A percentile compares a stretch with the other conserved stretches of the same genome.
Evolutionary conservation across 2,329 filamentous ascomycete genomes (phyloP).

Genomic region (Talaromyces marneffei): DNA sequence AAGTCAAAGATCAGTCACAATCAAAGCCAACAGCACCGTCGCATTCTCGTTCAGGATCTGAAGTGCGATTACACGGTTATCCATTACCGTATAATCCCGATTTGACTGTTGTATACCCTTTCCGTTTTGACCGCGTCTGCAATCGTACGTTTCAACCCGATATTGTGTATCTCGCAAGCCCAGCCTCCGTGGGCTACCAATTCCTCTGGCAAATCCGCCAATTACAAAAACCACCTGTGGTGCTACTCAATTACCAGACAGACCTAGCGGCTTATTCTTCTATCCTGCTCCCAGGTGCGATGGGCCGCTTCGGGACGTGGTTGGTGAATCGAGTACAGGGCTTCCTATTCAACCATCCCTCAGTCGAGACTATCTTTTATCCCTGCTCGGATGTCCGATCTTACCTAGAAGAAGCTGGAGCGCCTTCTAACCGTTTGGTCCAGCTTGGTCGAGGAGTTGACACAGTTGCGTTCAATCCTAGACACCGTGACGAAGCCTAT

Average conservation of each 20-base stretch:
- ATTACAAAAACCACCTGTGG: constrained; percentile 50
- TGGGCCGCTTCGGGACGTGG: constrained; percentile 57
- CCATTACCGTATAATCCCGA: constrained; percentile 67
- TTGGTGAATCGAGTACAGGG: constrained; percentile 60
- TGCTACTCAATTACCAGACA: constrained; percentile 67
- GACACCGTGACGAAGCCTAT: constrained; percentile 47
- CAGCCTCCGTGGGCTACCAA: constrained; percentile 65
- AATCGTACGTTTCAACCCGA: constrained; percentile 59
- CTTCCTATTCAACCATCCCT: constrained; percentile 57
- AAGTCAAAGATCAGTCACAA: constrained; percentile 37
- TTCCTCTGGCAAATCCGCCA: constrained; percentile 64
- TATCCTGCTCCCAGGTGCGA: constrained; percentile 60
- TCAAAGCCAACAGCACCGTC: constrained; percentile 41
- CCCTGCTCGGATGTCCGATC: constrained; percentile 58
- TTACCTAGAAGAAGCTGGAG: constrained; percentile 55
- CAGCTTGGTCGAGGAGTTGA: constrained; percentile 61
- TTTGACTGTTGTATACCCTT: constrained; percentile 63
- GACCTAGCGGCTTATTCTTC: constrained; percentile 64
- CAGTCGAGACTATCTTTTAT: constrained; percentile 63
- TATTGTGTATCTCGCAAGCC: constrained; percentile 64
- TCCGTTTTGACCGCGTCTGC: constrained; percentile 58
- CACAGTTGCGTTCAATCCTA: constrained; percentile 56
- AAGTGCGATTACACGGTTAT: constrained; percentile 50
- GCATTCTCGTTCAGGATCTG: constrained; percentile 39
- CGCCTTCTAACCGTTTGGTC: constrained; percentile 53